Conservation (phyloP, 75 land plant species). For the Sequoiadendron giganteum region DNA sequence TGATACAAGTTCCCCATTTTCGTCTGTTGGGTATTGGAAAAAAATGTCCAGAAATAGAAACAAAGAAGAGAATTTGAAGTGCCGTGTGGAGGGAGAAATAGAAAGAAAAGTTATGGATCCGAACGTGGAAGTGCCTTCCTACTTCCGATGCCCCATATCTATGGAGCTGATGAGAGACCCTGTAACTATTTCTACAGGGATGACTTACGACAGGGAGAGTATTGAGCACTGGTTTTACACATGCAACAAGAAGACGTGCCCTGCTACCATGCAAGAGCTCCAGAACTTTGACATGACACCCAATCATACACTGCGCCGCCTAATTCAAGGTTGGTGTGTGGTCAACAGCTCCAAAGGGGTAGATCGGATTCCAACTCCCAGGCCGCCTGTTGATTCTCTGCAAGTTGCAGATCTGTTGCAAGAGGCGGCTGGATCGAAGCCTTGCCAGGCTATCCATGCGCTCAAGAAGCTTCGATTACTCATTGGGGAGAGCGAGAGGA, state of each 20-base stretch:
- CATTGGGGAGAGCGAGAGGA: constrained; percentile 46
- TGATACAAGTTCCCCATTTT: no score
- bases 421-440: not conserved
- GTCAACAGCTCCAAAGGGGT: constrained; percentile 33
- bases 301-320: constrained; percentile 72
- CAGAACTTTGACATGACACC: constrained; percentile 43
- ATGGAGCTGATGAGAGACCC: constrained; percentile 75
- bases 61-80: no score
- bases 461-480: constrained; percentile 35
- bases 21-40: no score
- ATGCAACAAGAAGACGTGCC: constrained; percentile 42
- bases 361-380: constrained; percentile 12
- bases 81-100: no score
- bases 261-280: constrained; percentile 59
- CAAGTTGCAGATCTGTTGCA: constrained; percentile 10
- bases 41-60: no score
- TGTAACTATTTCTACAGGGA: constrained; percentile 61
- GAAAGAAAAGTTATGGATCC: not conserved
- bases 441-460: not conserved
- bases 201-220: constrained; percentile 66
- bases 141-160: constrained; percentile 72
- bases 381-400: not conserved
- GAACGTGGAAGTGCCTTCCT: constrained; percentile 50
- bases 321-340: constrained; percentile 74
- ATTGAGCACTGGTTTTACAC: constrained; percentile 59